phyloP scores from a whole-genome alignment of 306 rosid species.

The Glycine soja region DNA sequence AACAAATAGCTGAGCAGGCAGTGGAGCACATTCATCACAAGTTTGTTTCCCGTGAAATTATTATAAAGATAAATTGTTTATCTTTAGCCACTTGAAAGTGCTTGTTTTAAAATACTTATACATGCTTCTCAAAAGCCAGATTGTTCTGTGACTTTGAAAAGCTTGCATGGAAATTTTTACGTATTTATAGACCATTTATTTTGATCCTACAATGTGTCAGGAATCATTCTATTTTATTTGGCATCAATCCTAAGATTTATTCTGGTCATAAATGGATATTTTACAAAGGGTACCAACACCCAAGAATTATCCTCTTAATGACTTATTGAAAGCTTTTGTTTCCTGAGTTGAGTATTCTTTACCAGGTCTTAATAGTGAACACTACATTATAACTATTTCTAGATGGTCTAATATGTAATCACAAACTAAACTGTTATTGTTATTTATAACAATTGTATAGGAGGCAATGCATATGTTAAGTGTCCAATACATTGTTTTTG shows the following conservation, averaged over 20 bases:
- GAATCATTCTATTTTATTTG: slow-evolving; percentile 31
- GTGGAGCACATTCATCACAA: slow-evolving; percentile 99
- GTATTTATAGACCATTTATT: slow-evolving; percentile 8
- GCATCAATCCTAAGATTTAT: slow-evolving; percentile 12
- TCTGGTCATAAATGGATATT: slow-evolving; percentile 11
- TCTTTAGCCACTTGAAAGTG: slow-evolving; percentile 15
- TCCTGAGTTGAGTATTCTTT: slow-evolving; percentile 25
- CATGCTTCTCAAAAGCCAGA: slow-evolving; percentile 29
- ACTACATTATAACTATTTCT: not conserved
- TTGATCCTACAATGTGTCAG: not conserved
- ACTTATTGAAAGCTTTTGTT: slow-evolving; percentile 36
- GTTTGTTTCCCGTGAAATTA: slow-evolving; percentile 54
- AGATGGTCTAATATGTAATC: too few species aligned
- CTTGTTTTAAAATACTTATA: slow-evolving; percentile 34
- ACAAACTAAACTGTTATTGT: not conserved
- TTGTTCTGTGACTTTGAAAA: slow-evolving; percentile 30
- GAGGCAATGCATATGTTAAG: not conserved
- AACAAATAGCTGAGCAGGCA: slow-evolving; percentile 97
- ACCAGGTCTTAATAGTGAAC: slow-evolving; percentile 5
- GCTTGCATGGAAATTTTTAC: slow-evolving; percentile 19
- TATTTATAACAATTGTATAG: not conserved
- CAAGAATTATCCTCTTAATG: slow-evolving; percentile 12
- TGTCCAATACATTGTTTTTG: slow-evolving; percentile 1
- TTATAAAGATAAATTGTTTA: slow-evolving; percentile 30
- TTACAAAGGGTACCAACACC: slow-evolving; percentile 2